Percentiles rank a stretch among this genome's conserved stretches.
These are phyloP conservation scores for Zygosaccharomyces bailii DNA, from an alignment of 805 yeast species.

Conservation along the genomic window DNA sequence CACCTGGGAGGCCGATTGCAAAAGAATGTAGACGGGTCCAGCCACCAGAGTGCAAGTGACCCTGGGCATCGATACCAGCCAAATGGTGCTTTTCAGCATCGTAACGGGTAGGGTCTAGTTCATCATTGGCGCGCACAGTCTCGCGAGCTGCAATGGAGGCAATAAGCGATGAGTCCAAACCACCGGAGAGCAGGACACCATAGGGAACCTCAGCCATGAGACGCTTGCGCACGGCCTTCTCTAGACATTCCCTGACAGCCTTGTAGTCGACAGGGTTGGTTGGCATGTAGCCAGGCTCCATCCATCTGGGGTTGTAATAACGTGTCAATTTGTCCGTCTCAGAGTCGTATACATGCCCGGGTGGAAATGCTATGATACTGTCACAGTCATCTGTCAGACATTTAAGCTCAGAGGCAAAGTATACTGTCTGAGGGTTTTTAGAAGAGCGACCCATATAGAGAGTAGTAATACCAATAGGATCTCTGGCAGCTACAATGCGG, in stretches of 20 bases:
- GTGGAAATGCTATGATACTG: constrained; percentile 89
- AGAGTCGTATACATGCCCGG: constrained; percentile 96
- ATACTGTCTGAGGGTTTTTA: constrained; percentile 66
- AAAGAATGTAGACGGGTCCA: constrained; percentile 89
- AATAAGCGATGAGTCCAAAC: constrained; percentile 92
- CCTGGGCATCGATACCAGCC: constrained; percentile 89
- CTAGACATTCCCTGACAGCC: constrained; percentile 73
- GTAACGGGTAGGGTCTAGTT: constrained; percentile 40
- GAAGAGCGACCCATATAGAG: constrained; percentile 88
- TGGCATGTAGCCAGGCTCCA: constrained; percentile 79
- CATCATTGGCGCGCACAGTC: constrained; percentile 61
- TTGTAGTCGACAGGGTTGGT: constrained; percentile 69
- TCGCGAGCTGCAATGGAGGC: constrained; percentile 98
- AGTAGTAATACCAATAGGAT: constrained; percentile 96
- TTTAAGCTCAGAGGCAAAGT: constrained; percentile 92
- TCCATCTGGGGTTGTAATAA: constrained; percentile 92
- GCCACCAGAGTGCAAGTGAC: constrained; percentile 73
- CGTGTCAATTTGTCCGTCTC: constrained; percentile 79
- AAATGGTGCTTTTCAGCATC: constrained; percentile 67
- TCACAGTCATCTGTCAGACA: constrained; percentile 95
- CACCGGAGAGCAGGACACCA: constrained; percentile 96
- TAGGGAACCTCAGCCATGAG: constrained; percentile 99
- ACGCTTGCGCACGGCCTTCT: constrained; percentile 96
- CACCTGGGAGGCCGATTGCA: constrained; percentile 95
- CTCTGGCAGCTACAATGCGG: constrained; percentile 94